These are phyloP conservation scores for Suhomyces wounanorum DNA, from an alignment of 1,139 yeast genomes.

Conservation along the genomic window DNA sequence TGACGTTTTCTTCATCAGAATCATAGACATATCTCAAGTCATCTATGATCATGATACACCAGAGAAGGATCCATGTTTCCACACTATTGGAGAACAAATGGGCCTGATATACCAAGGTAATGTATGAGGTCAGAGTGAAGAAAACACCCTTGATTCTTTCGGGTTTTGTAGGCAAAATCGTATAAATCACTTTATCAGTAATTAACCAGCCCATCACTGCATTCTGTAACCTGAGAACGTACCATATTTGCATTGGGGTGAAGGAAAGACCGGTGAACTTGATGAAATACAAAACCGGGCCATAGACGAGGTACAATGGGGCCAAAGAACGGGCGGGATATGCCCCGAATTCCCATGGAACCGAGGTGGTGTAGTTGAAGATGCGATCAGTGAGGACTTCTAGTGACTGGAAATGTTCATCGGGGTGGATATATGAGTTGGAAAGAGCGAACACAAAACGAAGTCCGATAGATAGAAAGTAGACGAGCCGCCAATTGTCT, in stretches of 20 bases:
- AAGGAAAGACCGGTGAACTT: constrained; percentile 25
- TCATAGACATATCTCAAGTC: constrained; percentile 39
- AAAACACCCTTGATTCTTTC: constrained; percentile 66
- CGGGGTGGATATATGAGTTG: constrained; percentile 92
- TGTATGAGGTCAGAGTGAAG: constrained; percentile 74
- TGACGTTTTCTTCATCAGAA: constrained; percentile 11
- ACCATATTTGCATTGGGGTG: constrained; percentile 53
- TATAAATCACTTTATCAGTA: constrained; percentile 52
- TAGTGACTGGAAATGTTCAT: constrained; percentile 90
- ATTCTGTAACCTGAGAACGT: constrained; percentile 58
- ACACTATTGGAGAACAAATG: constrained; percentile 88
- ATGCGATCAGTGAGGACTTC: constrained; percentile 62
- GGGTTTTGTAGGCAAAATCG: constrained; percentile 56
- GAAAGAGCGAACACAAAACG: constrained; percentile 64
- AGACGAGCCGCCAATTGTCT: constrained; percentile 46
- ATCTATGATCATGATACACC: constrained; percentile 54
- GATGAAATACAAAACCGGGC: constrained; percentile 56
- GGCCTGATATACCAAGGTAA: constrained; percentile 77
- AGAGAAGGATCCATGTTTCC: constrained; percentile 70
- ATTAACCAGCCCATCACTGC: constrained; percentile 59
- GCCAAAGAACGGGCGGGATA: constrained; percentile 73
- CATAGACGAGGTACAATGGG: constrained; percentile 68
- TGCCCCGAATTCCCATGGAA: constrained; percentile 84
- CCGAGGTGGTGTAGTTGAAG: constrained; percentile 51
- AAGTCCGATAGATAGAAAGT: constrained; percentile 44